Evolutionary conservation across 306 rosid species (phyloP).

Genomic region (Hippophae rhamnoides): DNA sequence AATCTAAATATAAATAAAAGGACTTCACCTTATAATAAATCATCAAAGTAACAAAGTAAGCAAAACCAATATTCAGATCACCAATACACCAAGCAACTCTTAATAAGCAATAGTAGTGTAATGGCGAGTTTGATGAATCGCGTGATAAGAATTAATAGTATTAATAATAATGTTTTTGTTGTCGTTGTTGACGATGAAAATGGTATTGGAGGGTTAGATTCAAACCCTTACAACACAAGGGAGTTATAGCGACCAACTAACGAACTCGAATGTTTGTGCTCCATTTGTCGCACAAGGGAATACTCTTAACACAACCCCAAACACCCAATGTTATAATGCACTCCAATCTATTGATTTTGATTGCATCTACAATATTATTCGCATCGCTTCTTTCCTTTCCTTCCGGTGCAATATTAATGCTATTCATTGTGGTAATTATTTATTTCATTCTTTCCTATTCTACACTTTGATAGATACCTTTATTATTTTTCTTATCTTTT

Average conservation of each 20-base stretch:
- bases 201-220: slow-evolving; percentile 11
- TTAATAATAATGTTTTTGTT: no score
- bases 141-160: no score
- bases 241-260: slow-evolving; percentile 32
- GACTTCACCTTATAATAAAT: no score
- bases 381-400: slow-evolving; percentile 47
- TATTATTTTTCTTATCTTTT: no score
- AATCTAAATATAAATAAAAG: no score
- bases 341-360: slow-evolving; percentile 31
- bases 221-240: slow-evolving; percentile 21
- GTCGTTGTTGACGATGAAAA: slow-evolving; percentile 11
- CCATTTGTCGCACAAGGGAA: slow-evolving; percentile 52
- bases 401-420: slow-evolving; percentile 40
- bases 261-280: slow-evolving; percentile 42
- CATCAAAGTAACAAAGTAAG: no score
- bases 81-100: no score
- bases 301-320: slow-evolving; percentile 26
- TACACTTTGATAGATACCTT: no score
- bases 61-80: no score
- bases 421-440: slow-evolving; percentile 28
- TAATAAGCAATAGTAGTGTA: no score
- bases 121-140: no score
- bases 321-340: slow-evolving; percentile 41
- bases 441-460: no score
- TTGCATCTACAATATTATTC: slow-evolving; percentile 55